phyloP scores from a whole-genome alignment of 805 yeast genomes.

The Zygoascus biomembranicola region DNA sequence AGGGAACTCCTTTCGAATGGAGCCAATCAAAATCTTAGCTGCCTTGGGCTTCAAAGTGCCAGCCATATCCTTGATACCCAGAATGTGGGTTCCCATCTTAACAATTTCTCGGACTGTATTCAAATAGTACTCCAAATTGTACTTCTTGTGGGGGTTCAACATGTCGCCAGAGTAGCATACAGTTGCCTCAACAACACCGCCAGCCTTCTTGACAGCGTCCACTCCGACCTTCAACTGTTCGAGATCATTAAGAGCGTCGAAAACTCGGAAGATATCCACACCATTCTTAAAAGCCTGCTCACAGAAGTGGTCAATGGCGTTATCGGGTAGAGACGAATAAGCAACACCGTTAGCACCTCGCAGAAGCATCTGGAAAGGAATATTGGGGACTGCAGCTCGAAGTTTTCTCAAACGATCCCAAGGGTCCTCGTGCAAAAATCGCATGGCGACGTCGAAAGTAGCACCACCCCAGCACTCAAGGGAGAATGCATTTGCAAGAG shows the following conservation, averaged over 20 bases:
- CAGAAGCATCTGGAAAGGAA: constrained; percentile 98
- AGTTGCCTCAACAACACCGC: constrained; percentile 98
- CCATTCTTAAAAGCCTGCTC: constrained; percentile 91
- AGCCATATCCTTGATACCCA: constrained; percentile 99
- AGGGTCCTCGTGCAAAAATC: constrained; percentile 97
- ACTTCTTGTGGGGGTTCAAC: constrained; percentile 92
- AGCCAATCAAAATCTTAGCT: constrained; percentile 69
- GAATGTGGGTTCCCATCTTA: constrained; percentile 87
- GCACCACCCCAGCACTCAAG: constrained; percentile 99
- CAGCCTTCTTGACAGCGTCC: constrained; percentile 95
- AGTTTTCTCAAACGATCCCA: constrained; percentile 91
- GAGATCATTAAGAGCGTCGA: constrained; percentile 93
- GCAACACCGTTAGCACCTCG: constrained; percentile 99
- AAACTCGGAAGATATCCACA: constrained; percentile 95
- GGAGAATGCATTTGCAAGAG: constrained; percentile 83
- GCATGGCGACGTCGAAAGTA: constrained; percentile 96
- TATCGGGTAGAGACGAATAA: constrained; percentile 94
- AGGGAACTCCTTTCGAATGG: constrained; percentile 81
- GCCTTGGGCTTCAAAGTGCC: constrained; percentile 97
- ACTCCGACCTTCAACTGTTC: constrained; percentile 97
- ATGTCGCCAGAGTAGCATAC: constrained; percentile 98
- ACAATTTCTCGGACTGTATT: constrained; percentile 76
- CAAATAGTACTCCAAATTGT: constrained; percentile 85
- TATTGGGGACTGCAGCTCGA: constrained; percentile 89
- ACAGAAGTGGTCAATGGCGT: constrained; percentile 96